Evolutionary conservation across 345 rosid genomes (phyloP), one percentile per base, ranked within the genome.

Genomic region (Clarkia xantiana): DNA sequence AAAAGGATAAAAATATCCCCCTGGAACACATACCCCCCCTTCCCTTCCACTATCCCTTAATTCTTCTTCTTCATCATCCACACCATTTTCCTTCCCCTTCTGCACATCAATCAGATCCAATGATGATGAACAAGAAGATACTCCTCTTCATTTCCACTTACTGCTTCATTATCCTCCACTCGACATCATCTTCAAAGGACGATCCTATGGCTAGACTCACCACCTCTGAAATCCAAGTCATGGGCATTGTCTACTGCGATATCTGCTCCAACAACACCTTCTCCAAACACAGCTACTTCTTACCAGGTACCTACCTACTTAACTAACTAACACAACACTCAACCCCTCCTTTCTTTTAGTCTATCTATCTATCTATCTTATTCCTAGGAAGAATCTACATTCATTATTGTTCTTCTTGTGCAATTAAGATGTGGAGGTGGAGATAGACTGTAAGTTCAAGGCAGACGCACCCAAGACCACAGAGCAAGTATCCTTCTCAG

Each of bases 211-310:
- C 45, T 17, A 55, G 55, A 47, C 63, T 69, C 20, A 1, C 49
- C 49, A 46, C 49, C 53, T 79, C 94, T 13, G 75, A 77, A 42
- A 71, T 84, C 61, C 68, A 79, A 10, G 81, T 93, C 3, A 78
- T 84, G 84, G 99, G 99, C 55, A 68, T 84, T 60, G 99, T 93
- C 58, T 93, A 78, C 49, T 93, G 99, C 25, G 99, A 93, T 56
- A 80, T 80, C 52, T 93, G 99, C 82, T 84, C 90, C 75, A 87
- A 80, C 80, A 84, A 93, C 77, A 87, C 63, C 67, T 93, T 87
- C 80, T 73, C 99, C 56, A 87, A 44, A 43, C 81, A 87, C 84
- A 84, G 96, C 79, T 93, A 84, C 84, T 93, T 93, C 85, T 57
- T 93, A 58, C 75, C 94, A 45, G 98, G 98, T 91, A 44, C 72